Evolutionary conservation across 2,329 filamentous ascomycete species (phyloP), one percentile per base, ranked within the genome.

Genomic region (Diplodia intermedia): DNA sequence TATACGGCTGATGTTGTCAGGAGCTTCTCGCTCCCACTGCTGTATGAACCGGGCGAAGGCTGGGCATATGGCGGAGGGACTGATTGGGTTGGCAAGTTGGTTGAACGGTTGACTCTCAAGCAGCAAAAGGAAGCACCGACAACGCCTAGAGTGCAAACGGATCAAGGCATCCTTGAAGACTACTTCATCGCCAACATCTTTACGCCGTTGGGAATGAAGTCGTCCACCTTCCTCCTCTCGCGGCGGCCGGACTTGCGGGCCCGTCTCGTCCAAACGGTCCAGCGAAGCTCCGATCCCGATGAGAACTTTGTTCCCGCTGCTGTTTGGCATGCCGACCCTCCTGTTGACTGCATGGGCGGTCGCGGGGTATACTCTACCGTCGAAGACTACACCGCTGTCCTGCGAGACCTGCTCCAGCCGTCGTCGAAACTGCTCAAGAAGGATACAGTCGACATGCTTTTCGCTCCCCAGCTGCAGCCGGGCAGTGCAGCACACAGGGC

Each of bases 111-210:
- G 43, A 47, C n/a, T 7, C 43, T 47, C n/a, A 47, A 47, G 43
- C 18, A 47, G 7, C 43, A 47, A 11, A 47, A 47, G 9, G 43
- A 47, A 47, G n/a, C 7, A 2, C 3, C n/a, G 1, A 9, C 43
- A 20, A 43, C 15, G 26, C 26, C 26, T 26, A 4, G 26, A 5
- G 36, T 12, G 11, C 11, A 15, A 40, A 43, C 18, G 14, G 40
- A 43, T 9, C 43, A 47, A 8, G 43, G 43, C 43, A 8, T 47
- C 43, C 60, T 75, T 26, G 72, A 74, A 61, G 68, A 71, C 26
- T 76, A 74, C 60, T 71, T 76, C 70, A 70, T 69, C 12, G 53
- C 65, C 33, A 70, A 76, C 50, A 70, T 75, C n/a, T 75, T 73
- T 33, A 68, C 71, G 7, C 29, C 70, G 1, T 43, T 75, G 8